These are phyloP conservation scores for Pichia gijzeniarum DNA, from an alignment of 805 yeast genomes.

Conservation along the genomic window DNA sequence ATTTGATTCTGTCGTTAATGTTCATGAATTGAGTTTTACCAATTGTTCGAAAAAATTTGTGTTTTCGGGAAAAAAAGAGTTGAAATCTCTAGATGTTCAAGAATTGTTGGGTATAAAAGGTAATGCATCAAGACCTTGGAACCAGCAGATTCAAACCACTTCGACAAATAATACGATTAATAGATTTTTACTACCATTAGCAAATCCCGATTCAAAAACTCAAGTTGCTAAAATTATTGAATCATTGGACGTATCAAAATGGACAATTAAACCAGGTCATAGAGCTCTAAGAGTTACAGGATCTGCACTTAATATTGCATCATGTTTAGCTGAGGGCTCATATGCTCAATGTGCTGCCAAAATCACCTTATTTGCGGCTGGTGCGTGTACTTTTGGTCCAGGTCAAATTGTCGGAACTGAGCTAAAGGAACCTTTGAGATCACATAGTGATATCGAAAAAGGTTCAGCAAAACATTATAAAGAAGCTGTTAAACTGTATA, in stretches of 20 bases:
- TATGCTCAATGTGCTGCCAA: conserved; percentile 85
- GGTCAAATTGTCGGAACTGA: conserved; percentile 91
- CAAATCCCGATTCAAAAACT: conserved; percentile 55
- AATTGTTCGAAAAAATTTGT: conserved; percentile 69
- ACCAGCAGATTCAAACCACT: conserved; percentile 33
- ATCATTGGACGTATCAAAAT: conserved; percentile 50
- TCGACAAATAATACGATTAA: conserved; percentile 30
- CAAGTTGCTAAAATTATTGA: conserved; percentile 76
- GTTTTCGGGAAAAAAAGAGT: conserved; percentile 86
- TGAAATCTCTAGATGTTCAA: conserved; percentile 36
- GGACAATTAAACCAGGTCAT: conserved; percentile 81
- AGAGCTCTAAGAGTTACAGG: conserved; percentile 92
- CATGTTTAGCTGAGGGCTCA: conserved; percentile 72
- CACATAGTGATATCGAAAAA: conserved; percentile 93
- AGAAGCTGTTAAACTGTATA: conserved; percentile 79
- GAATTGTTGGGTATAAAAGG: conserved; percentile 32
- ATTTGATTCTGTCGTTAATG: conserved; percentile 83
- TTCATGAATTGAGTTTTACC: conserved; percentile 67
- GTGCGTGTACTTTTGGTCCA: conserved; percentile 92
- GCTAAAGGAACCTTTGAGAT: conserved; percentile 92
- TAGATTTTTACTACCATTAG: conserved; percentile 31
- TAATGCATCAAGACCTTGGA: conserved; percentile 32
- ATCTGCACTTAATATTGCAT: conserved; percentile 81
- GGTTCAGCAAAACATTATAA: conserved; percentile 84
- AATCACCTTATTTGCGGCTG: conserved; percentile 84